phyloP scores from a whole-genome alignment of 2,329 filamentous ascomycete genomes.

The Cercospora sp. region DNA sequence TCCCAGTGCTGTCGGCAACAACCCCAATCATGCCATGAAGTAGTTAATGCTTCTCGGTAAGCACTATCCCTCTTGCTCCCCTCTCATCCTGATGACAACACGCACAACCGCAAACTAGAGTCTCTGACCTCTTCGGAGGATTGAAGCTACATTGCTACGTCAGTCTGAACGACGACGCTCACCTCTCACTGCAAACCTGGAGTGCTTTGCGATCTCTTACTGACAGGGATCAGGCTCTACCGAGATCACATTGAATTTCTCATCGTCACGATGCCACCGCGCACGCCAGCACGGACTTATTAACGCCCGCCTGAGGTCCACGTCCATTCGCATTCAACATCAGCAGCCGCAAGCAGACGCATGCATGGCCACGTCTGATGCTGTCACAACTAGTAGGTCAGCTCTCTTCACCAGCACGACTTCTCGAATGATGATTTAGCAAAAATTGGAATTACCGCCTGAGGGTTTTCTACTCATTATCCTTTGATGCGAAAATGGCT shows the following conservation, averaged over 20 bases:
- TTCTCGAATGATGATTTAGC: conserved; percentile 28
- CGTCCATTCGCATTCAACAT: not conserved
- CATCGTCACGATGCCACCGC: not conserved
- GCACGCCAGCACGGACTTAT: not conserved
- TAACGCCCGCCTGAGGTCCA: not conserved
- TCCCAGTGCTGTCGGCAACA: not conserved
- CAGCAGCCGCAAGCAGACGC: conserved; percentile 2
- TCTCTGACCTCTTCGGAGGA: conserved; percentile 33
- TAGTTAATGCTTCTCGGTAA: conserved; percentile 14
- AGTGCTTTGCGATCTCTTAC: not conserved
- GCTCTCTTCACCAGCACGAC: not conserved
- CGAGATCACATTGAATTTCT: not conserved
- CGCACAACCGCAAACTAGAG: conserved; percentile 35
- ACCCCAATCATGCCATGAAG: conserved; percentile 1
- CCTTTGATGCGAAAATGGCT: conserved; percentile 22
- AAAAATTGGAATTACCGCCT: conserved; percentile 34
- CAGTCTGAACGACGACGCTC: conserved; percentile 28
- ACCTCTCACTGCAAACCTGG: not conserved
- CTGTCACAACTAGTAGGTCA: not conserved
- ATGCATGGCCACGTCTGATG: not conserved
- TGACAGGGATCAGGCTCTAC: not conserved
- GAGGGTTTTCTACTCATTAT: conserved; percentile 24
- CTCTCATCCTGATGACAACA: conserved; percentile 27
- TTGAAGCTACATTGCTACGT: conserved; percentile 35
- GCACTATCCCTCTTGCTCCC: not conserved